Base-by-base conservation (phyloP, 176 grass and related monocot genomes). In the Miscanthus lutarioriparius region DNA sequence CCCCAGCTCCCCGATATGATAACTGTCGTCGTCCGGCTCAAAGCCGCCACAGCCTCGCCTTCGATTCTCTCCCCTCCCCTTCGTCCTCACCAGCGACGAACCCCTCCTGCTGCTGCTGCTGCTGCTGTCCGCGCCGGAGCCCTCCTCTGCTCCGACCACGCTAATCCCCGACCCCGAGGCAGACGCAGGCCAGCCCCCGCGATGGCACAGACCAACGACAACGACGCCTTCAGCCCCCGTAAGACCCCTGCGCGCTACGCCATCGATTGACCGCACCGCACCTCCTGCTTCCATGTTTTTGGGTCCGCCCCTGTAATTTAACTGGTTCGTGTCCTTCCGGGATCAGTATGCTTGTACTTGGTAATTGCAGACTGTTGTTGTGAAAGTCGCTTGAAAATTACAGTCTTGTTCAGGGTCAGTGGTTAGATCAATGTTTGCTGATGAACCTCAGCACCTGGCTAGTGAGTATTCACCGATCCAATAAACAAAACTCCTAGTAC, bases 131-230 rank as follows among this genome's bases (percentile, higher is more conserved):
- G 45, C 45, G 17, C 45, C 16, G 43, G 43, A 10, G 44, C 45
- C 8, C 16, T 75, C 45, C 72, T 51, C 27, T 33, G 25, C 7
- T 53, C 45, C 27, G 4, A 3, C 72, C 26, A 30, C 27, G 16
- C 45, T 19, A 22, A 12, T 54, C 45, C 47, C 28, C 7, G 23
- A 28, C 14, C 13, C 13, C 16, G 27, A 51, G 45, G 45, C 26
- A 33, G 45, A 51, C 28, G 17, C 9, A 20, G 47, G 47, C 28
- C 45, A 33, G 2, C 17, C 27, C 47, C 28, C 1, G 47, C 16
- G 73, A 75, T 75, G 73, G 47, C 73, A 32, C 16, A 75, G 73
- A 51, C 47, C 28, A 49, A 35, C 17, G 73, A 36, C 16, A 49
- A 35, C 17, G 73, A 54, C 48, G 28, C 73, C 73, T 54, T 22